Conservation (phyloP, 129 eudicot species). For the Helianthus tuberosus region DNA sequence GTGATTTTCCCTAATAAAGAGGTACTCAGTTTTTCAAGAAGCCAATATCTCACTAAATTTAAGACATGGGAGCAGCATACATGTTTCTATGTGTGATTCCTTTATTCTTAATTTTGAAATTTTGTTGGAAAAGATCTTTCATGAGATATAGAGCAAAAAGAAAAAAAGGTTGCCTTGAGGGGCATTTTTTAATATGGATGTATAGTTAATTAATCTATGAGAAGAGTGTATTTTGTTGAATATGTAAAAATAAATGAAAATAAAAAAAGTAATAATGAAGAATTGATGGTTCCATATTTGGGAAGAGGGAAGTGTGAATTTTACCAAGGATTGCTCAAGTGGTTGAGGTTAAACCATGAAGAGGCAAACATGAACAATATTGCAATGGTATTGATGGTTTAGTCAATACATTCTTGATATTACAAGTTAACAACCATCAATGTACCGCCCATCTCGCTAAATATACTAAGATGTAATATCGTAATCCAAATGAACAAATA, state of each 20-base stretch:
- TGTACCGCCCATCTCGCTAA: background rate
- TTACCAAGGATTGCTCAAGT: background rate
- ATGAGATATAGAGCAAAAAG: slow-evolving; percentile 15
- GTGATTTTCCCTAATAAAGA: background rate
- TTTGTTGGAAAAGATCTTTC: slow-evolving; percentile 11
- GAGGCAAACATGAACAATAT: background rate
- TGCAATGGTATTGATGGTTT: background rate
- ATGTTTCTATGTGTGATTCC: background rate
- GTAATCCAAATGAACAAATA: background rate
- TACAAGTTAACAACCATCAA: background rate
- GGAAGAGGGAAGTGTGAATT: background rate
- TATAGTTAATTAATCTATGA: background rate
- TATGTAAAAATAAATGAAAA: background rate
- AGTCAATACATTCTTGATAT: background rate
- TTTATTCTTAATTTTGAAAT: background rate
- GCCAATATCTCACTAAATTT: background rate
- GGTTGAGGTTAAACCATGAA: background rate
- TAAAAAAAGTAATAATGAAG: background rate
- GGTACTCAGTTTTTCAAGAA: background rate
- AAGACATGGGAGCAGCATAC: background rate
- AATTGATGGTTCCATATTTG: background rate
- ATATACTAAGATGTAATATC: background rate
- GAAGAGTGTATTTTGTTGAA: slow-evolving; percentile 12
- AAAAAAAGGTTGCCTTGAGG: slow-evolving; percentile 5
- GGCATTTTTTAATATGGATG: background rate